phyloP scores from a whole-genome alignment of 768 basidiomycete species.

The Amanita rubescens region DNA sequence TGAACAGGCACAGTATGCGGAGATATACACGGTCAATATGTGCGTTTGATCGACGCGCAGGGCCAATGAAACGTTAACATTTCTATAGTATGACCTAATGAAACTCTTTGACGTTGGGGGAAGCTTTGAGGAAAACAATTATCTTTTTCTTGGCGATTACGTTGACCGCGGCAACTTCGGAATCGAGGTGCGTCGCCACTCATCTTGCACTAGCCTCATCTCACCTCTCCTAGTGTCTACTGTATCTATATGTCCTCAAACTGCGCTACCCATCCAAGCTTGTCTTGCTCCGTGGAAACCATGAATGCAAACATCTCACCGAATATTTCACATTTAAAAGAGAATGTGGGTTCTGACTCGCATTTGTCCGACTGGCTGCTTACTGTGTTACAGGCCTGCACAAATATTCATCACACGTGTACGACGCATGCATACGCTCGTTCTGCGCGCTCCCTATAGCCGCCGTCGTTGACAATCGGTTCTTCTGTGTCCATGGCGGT shows the following conservation, averaged over 20 bases:
- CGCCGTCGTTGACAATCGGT: slow-evolving; percentile 88
- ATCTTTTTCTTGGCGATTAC: slow-evolving; percentile 95
- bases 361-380: slow-evolving; percentile 6
- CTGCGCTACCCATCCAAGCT: slow-evolving; percentile 81
- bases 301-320: slow-evolving; percentile 94
- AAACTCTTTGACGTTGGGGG: slow-evolving; percentile 97
- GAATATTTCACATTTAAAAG: slow-evolving; percentile 98
- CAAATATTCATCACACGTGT: slow-evolving; percentile 81
- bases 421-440: slow-evolving; percentile 87
- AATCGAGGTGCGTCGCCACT: slow-evolving; percentile 36
- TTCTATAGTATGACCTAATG: slow-evolving; percentile 87
- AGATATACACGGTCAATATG: slow-evolving; percentile 97
- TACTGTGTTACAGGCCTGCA: slow-evolving; percentile 59
- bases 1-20: slow-evolving; percentile 66
- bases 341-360: slow-evolving; percentile 58
- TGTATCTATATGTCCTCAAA: slow-evolving; percentile 92
- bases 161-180: slow-evolving; percentile 94
- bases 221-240: slow-evolving; percentile 51
- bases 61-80: background rate
- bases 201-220: background rate
- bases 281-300: slow-evolving; percentile 86
- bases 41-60: slow-evolving; percentile 26
- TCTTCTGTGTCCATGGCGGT: slow-evolving; percentile 97
- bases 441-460: slow-evolving; percentile 89
- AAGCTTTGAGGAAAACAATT: slow-evolving; percentile 69